These are phyloP conservation scores for Alternaria brassicae DNA, from an alignment of 2,329 filamentous ascomycete genomes.

Conservation along the genomic window DNA sequence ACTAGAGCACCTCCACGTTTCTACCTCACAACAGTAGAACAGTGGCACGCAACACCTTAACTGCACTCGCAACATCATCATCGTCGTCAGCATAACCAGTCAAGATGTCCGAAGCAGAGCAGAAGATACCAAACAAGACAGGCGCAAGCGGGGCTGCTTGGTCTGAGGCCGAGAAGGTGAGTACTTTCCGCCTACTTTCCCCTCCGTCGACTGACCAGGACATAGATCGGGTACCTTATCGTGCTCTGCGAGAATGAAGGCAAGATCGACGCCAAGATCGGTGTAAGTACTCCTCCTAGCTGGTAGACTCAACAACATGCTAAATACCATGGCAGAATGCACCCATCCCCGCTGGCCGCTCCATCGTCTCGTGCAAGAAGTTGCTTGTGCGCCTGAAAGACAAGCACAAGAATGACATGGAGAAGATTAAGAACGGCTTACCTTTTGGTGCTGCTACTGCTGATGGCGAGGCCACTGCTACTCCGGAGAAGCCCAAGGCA, in stretches of 20 bases:
- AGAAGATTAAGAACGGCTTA: conserved; percentile 25
- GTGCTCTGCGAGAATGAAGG: conserved; percentile 28
- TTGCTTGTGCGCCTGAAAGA: conserved; percentile 34
- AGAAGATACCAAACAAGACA: conserved; percentile 15
- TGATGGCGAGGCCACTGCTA: conserved; percentile 1
- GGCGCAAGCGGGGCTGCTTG: conserved; percentile 25
- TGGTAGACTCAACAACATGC: neutral
- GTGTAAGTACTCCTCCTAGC: conserved; percentile 9
- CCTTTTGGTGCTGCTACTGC: conserved; percentile 4
- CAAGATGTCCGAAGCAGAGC: conserved; percentile 13
- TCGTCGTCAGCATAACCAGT: neutral
- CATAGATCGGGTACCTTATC: conserved; percentile 31
- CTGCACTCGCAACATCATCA: neutral
- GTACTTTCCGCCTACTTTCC: neutral
- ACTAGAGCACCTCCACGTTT: neutral
- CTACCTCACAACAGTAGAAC: neutral
- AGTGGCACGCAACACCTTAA: neutral
- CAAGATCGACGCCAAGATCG: conserved; percentile 26
- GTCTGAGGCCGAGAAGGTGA: conserved; percentile 33
- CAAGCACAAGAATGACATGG: conserved; percentile 34
- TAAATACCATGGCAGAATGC: conserved; percentile 21
- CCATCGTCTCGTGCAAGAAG: conserved; percentile 34
- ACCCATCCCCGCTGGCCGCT: conserved; percentile 33
- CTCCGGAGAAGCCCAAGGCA: conserved; percentile 12
- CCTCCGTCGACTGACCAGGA: neutral